phyloP scores from a whole-genome alignment of 164 flowering plant species.

The Vitis amurensis region DNA sequence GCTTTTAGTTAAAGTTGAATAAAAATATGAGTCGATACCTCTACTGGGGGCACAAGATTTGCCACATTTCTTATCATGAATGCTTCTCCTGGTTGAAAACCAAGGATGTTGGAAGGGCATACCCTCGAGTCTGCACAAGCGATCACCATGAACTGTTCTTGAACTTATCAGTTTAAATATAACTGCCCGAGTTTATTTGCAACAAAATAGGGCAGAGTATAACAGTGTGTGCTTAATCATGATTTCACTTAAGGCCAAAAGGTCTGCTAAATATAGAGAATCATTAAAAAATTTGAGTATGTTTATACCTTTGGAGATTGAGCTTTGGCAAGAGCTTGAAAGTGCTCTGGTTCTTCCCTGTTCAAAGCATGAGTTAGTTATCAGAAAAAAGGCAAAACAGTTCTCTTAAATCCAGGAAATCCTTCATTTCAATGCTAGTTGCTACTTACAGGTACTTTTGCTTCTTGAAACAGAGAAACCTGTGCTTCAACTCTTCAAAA shows the following conservation, averaged over 20 bases:
- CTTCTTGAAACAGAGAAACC: conserved; percentile 72
- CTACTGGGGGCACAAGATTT: conserved; percentile 31
- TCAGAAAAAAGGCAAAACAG: background rate
- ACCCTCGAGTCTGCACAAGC: conserved; percentile 44
- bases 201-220: background rate
- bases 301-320: conserved; percentile 77
- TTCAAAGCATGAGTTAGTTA: background rate
- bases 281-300: background rate
- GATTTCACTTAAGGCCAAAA: no score
- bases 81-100: conserved; percentile 41
- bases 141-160: conserved; percentile 43
- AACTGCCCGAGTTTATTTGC: background rate
- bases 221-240: no score
- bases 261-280: background rate
- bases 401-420: background rate
- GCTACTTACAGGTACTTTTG: conserved; percentile 64
- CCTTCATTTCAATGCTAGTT: background rate
- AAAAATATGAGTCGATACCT: conserved; percentile 32
- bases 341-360: conserved; percentile 65
- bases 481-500: conserved; percentile 52
- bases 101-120: conserved; percentile 36
- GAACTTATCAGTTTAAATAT: conserved; percentile 30
- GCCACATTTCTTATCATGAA: conserved; percentile 40
- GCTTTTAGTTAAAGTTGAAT: background rate
- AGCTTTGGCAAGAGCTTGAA: conserved; percentile 51